phyloP scores from a whole-genome alignment of 768 basidiomycete species.

The Floccularia luteovirens region DNA sequence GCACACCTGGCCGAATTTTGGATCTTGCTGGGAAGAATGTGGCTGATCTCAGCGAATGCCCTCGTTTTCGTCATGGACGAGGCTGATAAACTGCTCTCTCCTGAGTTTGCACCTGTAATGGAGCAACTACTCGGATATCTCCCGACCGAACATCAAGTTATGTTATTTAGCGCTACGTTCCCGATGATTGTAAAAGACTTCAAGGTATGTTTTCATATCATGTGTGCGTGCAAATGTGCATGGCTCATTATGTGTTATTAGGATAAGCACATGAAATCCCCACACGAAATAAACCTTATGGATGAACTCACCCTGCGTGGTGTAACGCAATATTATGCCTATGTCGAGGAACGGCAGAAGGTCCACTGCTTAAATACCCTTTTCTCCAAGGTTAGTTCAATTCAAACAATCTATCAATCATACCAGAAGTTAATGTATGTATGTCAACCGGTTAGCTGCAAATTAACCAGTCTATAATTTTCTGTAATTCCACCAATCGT shows the following conservation, averaged over 20 bases:
- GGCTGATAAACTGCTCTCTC: constrained; percentile 94
- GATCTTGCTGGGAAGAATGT: constrained; percentile 91
- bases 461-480: constrained; percentile 99
- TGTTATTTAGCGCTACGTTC: constrained; percentile 99
- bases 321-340: constrained; percentile 99
- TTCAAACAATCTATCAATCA: neutral
- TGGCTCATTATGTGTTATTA: constrained; percentile 23
- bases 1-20: constrained; percentile 93
- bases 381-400: constrained; percentile 82
- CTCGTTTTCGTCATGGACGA: constrained; percentile 99
- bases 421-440: neutral
- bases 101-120: constrained; percentile 98
- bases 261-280: constrained; percentile 95
- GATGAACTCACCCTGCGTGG: constrained; percentile 97
- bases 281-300: constrained; percentile 99
- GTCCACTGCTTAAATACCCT: constrained; percentile 99
- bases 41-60: constrained; percentile 90
- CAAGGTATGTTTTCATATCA: constrained; percentile 49
- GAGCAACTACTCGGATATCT: constrained; percentile 88
- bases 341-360: constrained; percentile 98
- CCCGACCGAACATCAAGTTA: constrained; percentile 85
- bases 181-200: constrained; percentile 99
- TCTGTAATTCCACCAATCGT: constrained; percentile 99
- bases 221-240: neutral
- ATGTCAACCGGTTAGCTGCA: no score